These are phyloP conservation scores for Globisporangium solare DNA, from an alignment of 352 stramenopile genomes.

Conservation along the genomic window DNA sequence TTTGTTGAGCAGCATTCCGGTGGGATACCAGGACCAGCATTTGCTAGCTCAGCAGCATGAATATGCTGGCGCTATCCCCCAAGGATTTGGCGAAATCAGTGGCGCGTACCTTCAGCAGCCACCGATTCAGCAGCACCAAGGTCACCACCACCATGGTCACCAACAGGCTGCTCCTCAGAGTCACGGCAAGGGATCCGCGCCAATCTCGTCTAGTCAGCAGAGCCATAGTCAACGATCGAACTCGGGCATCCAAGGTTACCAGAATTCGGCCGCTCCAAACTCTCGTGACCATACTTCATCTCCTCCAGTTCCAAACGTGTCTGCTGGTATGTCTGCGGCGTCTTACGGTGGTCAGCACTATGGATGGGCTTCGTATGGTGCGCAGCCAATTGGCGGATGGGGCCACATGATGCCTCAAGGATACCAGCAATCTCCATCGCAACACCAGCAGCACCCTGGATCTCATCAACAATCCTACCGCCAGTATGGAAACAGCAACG, in stretches of 20 bases:
- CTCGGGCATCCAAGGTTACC: conserved; percentile 50
- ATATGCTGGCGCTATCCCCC: conserved; percentile 64
- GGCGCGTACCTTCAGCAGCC: conserved; percentile 68
- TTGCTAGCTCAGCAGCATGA: conserved; percentile 77
- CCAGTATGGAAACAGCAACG: conserved; percentile 61
- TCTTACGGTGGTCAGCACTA: conserved; percentile 75
- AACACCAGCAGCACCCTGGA: conserved; percentile 56
- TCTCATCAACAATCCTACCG: conserved; percentile 77
- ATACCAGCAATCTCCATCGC: conserved; percentile 70
- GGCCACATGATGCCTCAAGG: conserved; percentile 81
- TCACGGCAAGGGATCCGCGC: conserved; percentile 58
- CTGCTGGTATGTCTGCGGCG: conserved; percentile 42
- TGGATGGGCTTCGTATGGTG: conserved; percentile 74
- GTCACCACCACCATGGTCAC: conserved; percentile 52
- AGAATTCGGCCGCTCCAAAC: conserved; percentile 27
- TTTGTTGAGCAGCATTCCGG: conserved; percentile 37
- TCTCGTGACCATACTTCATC: conserved; percentile 58
- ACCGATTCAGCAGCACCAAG: conserved; percentile 39
- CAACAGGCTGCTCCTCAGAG: conserved; percentile 52
- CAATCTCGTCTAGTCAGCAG: conserved; percentile 37
- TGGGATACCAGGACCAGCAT: conserved; percentile 82
- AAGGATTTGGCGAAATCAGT: conserved; percentile 84
- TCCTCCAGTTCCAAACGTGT: conserved; percentile 65
- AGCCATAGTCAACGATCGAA: conserved; percentile 52
- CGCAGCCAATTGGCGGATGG: conserved; percentile 69